These are phyloP conservation scores for Panaeolus papilionaceus DNA, from an alignment of 768 basidiomycete genomes.

Conservation along the genomic window DNA sequence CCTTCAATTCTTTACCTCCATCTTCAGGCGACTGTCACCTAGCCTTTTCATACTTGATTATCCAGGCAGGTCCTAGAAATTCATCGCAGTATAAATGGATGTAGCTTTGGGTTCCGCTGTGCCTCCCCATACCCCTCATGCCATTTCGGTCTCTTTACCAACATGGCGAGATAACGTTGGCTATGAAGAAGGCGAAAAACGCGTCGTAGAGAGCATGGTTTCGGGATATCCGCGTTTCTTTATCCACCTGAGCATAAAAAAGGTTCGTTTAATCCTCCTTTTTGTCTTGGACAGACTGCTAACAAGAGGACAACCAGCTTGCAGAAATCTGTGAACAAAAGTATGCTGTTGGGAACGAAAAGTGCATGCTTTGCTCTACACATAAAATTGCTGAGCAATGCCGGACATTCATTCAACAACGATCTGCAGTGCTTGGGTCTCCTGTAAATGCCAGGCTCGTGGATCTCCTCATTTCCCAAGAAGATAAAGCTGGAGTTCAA, in stretches of 20 bases:
- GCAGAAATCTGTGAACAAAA: constrained; percentile 77
- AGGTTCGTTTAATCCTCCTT: constrained; percentile 55
- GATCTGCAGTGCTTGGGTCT: constrained; percentile 48
- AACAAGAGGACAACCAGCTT: constrained; percentile 56
- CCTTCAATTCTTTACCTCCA: background rate
- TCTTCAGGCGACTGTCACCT: background rate
- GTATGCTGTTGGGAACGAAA: constrained; percentile 75
- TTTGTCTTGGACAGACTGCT: constrained; percentile 11
- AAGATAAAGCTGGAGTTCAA: constrained; percentile 33
- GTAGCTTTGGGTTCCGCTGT: constrained; percentile 57
- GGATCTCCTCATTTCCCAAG: constrained; percentile 68
- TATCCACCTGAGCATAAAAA: constrained; percentile 83
- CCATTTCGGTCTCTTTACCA: constrained; percentile 94
- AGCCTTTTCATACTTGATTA: background rate
- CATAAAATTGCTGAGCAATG: constrained; percentile 76
- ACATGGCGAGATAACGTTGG: constrained; percentile 91
- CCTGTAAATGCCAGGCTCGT: constrained; percentile 61
- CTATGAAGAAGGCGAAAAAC: constrained; percentile 88
- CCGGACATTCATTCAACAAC: constrained; percentile 69
- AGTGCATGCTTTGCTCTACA: constrained; percentile 81
- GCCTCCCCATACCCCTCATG: constrained; percentile 79
- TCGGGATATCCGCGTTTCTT: constrained; percentile 96
- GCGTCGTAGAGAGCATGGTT: constrained; percentile 81
- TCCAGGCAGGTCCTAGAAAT: background rate
- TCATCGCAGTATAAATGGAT: constrained; percentile 17